phyloP scores from a whole-genome alignment of 192 early-diverging fungal species.

The Powellomyces hirtus region DNA sequence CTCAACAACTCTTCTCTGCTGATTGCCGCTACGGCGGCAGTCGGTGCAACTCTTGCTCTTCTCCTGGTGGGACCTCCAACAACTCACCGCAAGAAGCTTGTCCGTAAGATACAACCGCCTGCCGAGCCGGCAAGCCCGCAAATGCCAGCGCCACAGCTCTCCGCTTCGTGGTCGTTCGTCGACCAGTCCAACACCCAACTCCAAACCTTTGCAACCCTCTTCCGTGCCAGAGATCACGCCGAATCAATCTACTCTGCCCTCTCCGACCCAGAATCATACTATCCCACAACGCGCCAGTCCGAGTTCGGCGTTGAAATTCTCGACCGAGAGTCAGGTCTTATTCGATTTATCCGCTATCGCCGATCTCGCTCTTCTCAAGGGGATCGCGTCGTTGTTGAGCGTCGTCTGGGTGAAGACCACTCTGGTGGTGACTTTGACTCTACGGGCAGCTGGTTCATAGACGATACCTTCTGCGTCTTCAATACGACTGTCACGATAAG shows the following conservation, averaged over 20 bases:
- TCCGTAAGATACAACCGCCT: not conserved
- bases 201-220: not conserved
- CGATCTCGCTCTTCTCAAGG: conserved; percentile 12
- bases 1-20: not conserved
- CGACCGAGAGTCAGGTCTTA: not conserved
- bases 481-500: conserved; percentile 16
- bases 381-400: conserved; percentile 1
- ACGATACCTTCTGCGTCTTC: conserved; percentile 14
- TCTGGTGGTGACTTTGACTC: not conserved
- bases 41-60: not conserved
- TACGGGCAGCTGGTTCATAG: conserved; percentile 2
- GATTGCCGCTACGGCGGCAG: conserved; percentile 1
- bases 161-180: conserved; percentile 26
- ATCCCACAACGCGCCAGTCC: conserved; percentile 11
- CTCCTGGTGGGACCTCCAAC: conserved; percentile 10
- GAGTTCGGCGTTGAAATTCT: conserved; percentile 28
- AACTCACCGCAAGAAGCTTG: not conserved
- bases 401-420: conserved; percentile 15
- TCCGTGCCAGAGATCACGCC: conserved; percentile 21
- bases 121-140: not conserved
- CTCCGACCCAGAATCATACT: conserved; percentile 23
- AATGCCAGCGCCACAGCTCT: conserved; percentile 7
- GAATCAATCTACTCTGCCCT: conserved; percentile 15
- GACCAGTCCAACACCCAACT: conserved; percentile 22
- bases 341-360: conserved; percentile 21